Percentiles rank a stretch among this genome's conserved stretches.
Conservation (phyloP, 371 early-diverging fungal species). For the Actinomortierella wolfii region DNA sequence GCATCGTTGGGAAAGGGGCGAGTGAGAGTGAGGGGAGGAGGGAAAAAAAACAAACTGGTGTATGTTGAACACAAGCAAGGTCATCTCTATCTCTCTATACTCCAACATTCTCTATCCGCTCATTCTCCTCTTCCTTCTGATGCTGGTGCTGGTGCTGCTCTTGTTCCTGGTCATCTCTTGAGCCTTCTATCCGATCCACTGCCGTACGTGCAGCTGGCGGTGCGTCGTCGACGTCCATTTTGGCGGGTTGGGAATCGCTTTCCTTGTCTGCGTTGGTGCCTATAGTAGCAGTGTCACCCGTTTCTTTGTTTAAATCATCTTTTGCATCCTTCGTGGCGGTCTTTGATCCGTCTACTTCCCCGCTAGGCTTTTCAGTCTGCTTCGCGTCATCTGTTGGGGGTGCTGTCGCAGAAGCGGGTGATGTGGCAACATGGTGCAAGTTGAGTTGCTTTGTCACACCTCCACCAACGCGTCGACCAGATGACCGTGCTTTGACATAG, state of each 20-base stretch:
- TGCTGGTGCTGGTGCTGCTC: no score
- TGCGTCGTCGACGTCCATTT: neutral
- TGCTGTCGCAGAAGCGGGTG: neutral
- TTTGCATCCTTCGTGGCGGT: neutral
- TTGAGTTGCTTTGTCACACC: slow-evolving; percentile 41
- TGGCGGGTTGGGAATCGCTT: neutral
- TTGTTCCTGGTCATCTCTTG: no score
- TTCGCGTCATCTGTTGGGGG: neutral
- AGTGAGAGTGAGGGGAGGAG: no score
- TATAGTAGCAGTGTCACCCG: slow-evolving; percentile 1
- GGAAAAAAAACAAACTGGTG: no score
- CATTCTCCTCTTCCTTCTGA: no score
- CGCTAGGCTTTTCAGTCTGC: neutral
- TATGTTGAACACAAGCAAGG: no score
- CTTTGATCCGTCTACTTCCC: neutral
- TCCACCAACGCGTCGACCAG: slow-evolving; percentile 40
- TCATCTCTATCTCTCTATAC: neutral
- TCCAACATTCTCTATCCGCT: neutral
- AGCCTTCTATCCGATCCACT: no score
- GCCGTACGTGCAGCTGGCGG: no score
- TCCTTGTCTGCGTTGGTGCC: neutral
- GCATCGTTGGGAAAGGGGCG: no score
- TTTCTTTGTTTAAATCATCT: neutral
- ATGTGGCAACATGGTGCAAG: slow-evolving; percentile 20
- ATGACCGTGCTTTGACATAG: slow-evolving; percentile 43